Evolutionary conservation across 176 grass and related monocot species (phyloP).

Genomic region (Carex cristatella): DNA sequence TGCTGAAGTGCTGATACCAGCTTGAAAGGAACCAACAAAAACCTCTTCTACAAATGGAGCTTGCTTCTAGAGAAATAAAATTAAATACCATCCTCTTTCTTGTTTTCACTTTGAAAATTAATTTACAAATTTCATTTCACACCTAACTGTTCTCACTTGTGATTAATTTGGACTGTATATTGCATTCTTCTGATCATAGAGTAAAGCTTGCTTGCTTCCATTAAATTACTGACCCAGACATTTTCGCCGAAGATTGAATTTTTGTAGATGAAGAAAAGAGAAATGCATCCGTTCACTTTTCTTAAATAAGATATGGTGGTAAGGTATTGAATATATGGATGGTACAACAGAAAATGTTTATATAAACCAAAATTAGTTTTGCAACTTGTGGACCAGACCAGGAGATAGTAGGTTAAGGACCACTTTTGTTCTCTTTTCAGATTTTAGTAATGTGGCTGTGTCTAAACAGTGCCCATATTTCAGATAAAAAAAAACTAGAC

Average conservation of each 20-base stretch:
- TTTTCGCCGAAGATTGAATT: neutral
- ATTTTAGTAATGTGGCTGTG: neutral
- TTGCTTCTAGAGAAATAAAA: neutral
- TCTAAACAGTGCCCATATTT: neutral
- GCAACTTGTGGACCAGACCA: neutral
- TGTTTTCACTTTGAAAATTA: neutral
- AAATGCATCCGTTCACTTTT: no score
- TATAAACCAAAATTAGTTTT: neutral
- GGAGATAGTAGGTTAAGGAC: neutral
- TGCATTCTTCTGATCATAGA: no score
- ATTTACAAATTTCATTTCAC: no score
- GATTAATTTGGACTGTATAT: neutral
- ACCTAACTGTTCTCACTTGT: neutral
- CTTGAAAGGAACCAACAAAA: neutral
- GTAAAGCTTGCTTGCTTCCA: no score
- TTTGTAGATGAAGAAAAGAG: neutral
- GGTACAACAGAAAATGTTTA: neutral
- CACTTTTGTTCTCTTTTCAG: conserved; percentile 1
- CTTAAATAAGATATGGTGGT: neutral
- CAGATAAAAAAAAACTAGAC: neutral
- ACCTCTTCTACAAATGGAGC: neutral
- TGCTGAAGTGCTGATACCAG: neutral
- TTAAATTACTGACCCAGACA: neutral
- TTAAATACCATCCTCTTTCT: neutral
- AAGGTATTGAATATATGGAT: neutral